Base-by-base conservation (phyloP, 306 rosid species). In the Dicorynia guianensis region DNA sequence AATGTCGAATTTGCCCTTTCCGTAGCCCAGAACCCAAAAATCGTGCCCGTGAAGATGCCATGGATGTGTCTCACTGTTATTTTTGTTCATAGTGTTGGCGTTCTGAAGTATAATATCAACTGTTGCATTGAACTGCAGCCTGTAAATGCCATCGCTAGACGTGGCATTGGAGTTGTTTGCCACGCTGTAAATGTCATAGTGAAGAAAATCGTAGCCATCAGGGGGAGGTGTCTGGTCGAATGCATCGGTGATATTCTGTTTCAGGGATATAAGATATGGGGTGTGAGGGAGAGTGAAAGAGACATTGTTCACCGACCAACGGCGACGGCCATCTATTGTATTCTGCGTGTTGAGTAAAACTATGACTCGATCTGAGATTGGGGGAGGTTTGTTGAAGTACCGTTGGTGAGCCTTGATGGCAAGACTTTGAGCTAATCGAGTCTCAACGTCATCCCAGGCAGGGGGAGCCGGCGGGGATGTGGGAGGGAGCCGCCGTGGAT, bases 301-400 rank as follows among this genome's bases (percentile, higher is more conserved):
- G 12, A 90, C 96, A 66, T 94, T 91, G 69, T 94, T 94, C 0
- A 94, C 81, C 0, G 96, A 83, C 97, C 97, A 91, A 8, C 53
- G 91, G 0, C 46, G 17, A 36, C 46, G 4, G 0, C 71, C 83
- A 5, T 85, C 57, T 12, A 88, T 63, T 1, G 0, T 4, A 75
- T 91, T 94, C 53, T 94, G 97, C 0, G 98, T 91, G 87, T 94
- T 94, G 65, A 94, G 91, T 1, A 94, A 38, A 4, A 94, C 88
- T 17, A 94, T 90, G 36, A 87, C 88, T 74, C 94, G 84, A 17
- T 94, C 95, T 1, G 98, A 76, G 63, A 72, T 75, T 63, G 74
- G 58, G 0, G 97, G 97, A 11, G 98, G 97, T 13, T 83, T 70
- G 8, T 72, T 80, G 34, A 82, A 80, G 80, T 62, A 77, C 6